Conservation (phyloP, 1,284 basidiomycete species). For the Cryptococcus deneoformans region DNA sequence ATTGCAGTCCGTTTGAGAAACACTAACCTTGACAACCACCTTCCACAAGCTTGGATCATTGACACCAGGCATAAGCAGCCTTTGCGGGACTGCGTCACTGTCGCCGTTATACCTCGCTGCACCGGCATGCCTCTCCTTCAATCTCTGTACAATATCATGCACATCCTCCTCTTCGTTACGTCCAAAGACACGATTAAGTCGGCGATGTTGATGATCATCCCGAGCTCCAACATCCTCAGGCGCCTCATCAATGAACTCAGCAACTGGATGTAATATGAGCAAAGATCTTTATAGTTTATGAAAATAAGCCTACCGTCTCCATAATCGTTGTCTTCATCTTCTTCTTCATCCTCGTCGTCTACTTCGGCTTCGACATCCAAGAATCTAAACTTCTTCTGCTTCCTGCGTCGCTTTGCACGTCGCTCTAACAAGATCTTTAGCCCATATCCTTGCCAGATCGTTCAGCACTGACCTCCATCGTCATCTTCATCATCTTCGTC, state of each 20-base stretch:
- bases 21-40: constrained; percentile 82
- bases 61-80: constrained; percentile 94
- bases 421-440: constrained; percentile 1
- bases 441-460: constrained; percentile 1
- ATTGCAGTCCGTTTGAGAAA: neutral
- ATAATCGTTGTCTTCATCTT: constrained; percentile 80
- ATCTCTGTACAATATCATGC: constrained; percentile 78
- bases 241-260: constrained; percentile 75
- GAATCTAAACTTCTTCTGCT: constrained; percentile 66
- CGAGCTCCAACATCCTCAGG: constrained; percentile 65
- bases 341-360: constrained; percentile 91
- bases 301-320: constrained; percentile 57
- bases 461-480: constrained; percentile 9
- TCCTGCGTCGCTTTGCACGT: constrained; percentile 15
- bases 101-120: constrained; percentile 77
- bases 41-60: constrained; percentile 97
- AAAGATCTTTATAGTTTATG: neutral
- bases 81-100: constrained; percentile 91
- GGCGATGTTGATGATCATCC: constrained; percentile 64
- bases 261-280: constrained; percentile 23
- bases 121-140: constrained; percentile 75
- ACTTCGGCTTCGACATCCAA: constrained; percentile 94
- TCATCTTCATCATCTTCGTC: constrained; percentile 25
- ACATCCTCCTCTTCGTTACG: constrained; percentile 80
- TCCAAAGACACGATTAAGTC: constrained; percentile 70